These are phyloP conservation scores for Trichoderma orchidacearum DNA, from an alignment of 495 filamentous ascomycete genomes.

Conservation along the genomic window DNA sequence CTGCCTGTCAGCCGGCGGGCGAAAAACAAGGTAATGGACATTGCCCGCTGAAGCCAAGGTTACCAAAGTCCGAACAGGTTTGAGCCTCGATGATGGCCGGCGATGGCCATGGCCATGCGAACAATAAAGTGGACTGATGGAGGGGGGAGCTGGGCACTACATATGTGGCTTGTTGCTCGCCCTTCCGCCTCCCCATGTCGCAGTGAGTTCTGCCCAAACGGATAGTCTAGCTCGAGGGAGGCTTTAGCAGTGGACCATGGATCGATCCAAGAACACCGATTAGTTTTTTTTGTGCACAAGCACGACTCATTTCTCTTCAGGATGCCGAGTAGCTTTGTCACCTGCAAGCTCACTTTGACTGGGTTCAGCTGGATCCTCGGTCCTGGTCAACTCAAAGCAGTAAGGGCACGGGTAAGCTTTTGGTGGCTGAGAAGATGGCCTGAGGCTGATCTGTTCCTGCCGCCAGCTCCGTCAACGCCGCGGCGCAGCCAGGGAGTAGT, in stretches of 20 bases:
- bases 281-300: not conserved
- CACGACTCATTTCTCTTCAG: not conserved
- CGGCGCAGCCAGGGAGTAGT: not conserved
- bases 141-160: not conserved
- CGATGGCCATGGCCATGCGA: not conserved
- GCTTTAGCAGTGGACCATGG: not conserved
- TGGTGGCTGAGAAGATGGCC: not conserved
- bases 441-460: not conserved
- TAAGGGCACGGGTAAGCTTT: not conserved
- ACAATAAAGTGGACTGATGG: not conserved
- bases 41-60: not conserved
- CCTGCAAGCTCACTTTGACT: not conserved
- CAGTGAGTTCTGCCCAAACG: not conserved
- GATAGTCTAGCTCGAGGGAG: not conserved
- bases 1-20: no score
- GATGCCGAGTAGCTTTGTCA: not conserved
- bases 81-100: no score
- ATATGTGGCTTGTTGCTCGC: not conserved
- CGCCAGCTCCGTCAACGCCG: not conserved
- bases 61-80: not conserved
- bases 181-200: not conserved
- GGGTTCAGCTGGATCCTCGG: not conserved
- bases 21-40: not conserved
- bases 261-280: no score
- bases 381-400: not conserved